Percentiles rank a stretch among this genome's conserved stretches.
These are phyloP conservation scores for Solanum appendiculatum DNA, from an alignment of 257 asterid genomes.

Conservation along the genomic window DNA sequence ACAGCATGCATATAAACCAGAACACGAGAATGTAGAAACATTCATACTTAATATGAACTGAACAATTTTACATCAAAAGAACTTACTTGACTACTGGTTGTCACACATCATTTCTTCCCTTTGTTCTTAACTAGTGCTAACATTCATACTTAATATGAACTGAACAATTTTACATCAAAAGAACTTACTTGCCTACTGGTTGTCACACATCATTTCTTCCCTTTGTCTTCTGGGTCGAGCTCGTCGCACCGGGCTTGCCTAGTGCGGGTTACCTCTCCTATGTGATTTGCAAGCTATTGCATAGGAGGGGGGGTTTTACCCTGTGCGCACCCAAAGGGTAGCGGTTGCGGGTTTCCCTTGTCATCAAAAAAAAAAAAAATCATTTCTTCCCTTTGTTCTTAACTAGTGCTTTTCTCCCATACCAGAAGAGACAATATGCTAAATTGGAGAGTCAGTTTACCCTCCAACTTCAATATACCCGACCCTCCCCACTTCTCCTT, in stretches of 20 bases:
- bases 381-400: neutral
- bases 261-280: too few relatives aligned
- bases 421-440: neutral
- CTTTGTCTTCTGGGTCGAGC: too few relatives aligned
- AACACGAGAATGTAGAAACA: neutral
- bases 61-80: neutral
- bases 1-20: neutral
- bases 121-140: neutral
- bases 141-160: too few relatives aligned
- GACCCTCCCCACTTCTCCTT: neutral
- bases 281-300: too few relatives aligned
- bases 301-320: too few relatives aligned
- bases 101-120: neutral
- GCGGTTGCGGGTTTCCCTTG: too few relatives aligned
- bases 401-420: neutral
- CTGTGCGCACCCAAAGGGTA: too few relatives aligned
- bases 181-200: too few relatives aligned
- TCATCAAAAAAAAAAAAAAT: too few relatives aligned
- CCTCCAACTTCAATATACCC: neutral
- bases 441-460: neutral
- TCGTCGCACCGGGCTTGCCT: too few relatives aligned
- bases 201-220: too few relatives aligned
- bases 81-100: neutral
- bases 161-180: too few relatives aligned
- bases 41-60: neutral